phyloP scores from a whole-genome alignment of 192 early-diverging fungal genomes.

The Globomyces pollinis-pini region DNA sequence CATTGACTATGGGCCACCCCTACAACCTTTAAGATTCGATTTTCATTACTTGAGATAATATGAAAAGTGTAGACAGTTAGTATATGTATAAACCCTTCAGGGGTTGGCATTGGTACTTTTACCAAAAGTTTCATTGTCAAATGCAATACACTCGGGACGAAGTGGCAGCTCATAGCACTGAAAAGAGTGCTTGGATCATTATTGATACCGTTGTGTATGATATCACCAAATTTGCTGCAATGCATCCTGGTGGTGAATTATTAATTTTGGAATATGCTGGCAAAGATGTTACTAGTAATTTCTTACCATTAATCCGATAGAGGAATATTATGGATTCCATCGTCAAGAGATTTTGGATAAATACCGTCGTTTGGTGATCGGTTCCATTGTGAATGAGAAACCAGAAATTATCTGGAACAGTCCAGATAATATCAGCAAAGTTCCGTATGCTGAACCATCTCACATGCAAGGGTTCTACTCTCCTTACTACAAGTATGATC shows the following conservation, averaged over 20 bases:
- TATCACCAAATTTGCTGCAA: constrained; percentile 27
- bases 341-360: constrained; percentile 19
- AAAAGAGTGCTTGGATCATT: constrained; percentile 26
- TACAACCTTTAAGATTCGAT: no score
- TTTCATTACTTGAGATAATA: no score
- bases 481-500: constrained; percentile 13
- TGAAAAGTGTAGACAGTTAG: no score
- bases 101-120: no score
- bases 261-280: constrained; percentile 11
- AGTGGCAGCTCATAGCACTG: constrained; percentile 24
- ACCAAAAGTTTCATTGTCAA: no score
- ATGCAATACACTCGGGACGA: constrained; percentile 21
- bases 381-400: constrained; percentile 5
- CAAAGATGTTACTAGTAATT: constrained; percentile 12
- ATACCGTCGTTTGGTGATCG: constrained; percentile 15
- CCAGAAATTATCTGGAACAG: constrained; percentile 5
- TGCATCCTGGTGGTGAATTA: constrained; percentile 15
- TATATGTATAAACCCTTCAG: no score
- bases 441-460: constrained; percentile 13
- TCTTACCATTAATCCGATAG: neutral
- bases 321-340: constrained; percentile 23
- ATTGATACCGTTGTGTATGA: constrained; percentile 28
- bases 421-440: neutral
- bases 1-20: no score
- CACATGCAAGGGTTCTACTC: constrained; percentile 11